phyloP scores from a whole-genome alignment of 192 early-diverging fungal genomes.

The Linnemannia exigua region DNA sequence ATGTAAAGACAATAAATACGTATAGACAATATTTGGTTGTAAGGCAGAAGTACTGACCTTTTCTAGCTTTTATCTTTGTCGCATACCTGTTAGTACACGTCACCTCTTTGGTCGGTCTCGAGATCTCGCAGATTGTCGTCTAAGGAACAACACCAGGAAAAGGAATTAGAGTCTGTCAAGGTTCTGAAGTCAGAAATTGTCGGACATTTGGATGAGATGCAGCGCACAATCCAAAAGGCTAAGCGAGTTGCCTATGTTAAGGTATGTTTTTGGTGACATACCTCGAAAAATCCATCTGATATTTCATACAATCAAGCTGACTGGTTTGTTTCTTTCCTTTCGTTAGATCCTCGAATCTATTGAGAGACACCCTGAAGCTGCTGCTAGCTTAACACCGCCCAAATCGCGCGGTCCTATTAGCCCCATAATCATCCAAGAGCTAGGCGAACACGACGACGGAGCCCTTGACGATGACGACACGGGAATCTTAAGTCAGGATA shows the following conservation, averaged over 20 bases:
- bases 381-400: background rate
- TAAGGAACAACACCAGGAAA: background rate
- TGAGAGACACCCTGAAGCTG: constrained; percentile 14
- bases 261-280: constrained; percentile 2
- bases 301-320: no score
- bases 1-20: background rate
- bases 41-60: background rate
- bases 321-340: background rate
- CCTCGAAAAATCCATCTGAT: background rate
- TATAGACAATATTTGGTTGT: background rate
- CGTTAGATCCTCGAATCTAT: constrained; percentile 29
- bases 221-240: constrained; percentile 27
- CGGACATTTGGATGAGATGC: constrained; percentile 31
- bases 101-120: constrained; percentile 43
- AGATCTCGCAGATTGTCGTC: constrained; percentile 16
- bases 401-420: background rate
- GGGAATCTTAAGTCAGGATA: background rate
- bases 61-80: background rate
- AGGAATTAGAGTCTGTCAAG: background rate
- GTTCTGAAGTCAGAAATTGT: constrained; percentile 20
- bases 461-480: background rate
- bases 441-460: background rate
- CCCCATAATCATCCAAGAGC: background rate
- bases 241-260: constrained; percentile 34
- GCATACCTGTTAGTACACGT: constrained; percentile 17